phyloP scores from a whole-genome alignment of 805 yeast species.

The Wickerhamiella spandovensis region DNA sequence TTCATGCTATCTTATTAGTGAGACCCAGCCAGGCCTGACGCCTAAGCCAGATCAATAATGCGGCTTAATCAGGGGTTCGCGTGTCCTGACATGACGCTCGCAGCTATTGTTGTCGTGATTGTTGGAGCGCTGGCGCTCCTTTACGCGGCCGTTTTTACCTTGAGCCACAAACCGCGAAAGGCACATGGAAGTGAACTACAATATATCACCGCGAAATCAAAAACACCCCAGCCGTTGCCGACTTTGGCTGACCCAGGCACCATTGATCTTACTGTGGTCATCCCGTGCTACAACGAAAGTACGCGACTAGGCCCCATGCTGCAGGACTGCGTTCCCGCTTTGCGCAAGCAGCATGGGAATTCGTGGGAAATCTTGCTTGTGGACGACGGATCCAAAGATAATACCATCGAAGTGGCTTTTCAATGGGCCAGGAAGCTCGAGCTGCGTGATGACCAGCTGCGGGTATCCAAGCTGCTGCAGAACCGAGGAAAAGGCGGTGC shows the following conservation, averaged over 20 bases:
- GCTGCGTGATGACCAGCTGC: slow-evolving; percentile 44
- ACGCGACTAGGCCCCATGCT: slow-evolving; percentile 41
- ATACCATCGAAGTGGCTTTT: slow-evolving; percentile 61
- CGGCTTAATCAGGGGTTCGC: background rate
- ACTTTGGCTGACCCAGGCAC: slow-evolving; percentile 19
- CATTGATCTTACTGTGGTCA: slow-evolving; percentile 58
- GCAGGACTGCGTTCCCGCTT: slow-evolving; percentile 32
- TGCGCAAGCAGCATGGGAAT: slow-evolving; percentile 27
- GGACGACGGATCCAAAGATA: slow-evolving; percentile 85
- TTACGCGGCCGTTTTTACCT: slow-evolving; percentile 31
- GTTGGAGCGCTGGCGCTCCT: slow-evolving; percentile 1
- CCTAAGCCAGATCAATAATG: too few relatives aligned
- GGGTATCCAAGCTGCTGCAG: slow-evolving; percentile 53
- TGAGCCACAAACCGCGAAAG: slow-evolving; percentile 47
- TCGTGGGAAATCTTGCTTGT: slow-evolving; percentile 70
- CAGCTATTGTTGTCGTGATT: background rate
- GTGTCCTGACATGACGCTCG: background rate
- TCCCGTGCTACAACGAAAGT: slow-evolving; percentile 91
- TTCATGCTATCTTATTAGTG: too few relatives aligned
- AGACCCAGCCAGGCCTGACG: too few relatives aligned
- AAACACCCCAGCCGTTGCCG: slow-evolving; percentile 24
- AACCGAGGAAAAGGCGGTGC: slow-evolving; percentile 97
- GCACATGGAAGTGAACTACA: background rate
- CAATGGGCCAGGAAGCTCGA: slow-evolving; percentile 36
- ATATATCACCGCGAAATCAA: background rate